Evolutionary conservation across 305 asterid genomes (phyloP).

Genomic region (Rubia occidens): DNA sequence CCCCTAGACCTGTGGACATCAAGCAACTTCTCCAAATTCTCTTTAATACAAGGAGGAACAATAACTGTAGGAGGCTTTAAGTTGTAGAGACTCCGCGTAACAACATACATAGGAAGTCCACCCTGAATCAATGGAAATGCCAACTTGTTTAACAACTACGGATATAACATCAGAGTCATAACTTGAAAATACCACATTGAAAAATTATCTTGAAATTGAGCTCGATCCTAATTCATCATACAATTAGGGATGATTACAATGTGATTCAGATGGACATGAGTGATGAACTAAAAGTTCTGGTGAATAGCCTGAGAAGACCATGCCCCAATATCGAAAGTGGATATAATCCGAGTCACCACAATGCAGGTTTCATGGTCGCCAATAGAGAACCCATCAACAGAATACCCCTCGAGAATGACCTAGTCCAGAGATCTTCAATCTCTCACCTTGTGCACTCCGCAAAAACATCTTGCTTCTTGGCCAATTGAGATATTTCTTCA

Average conservation of each 20-base stretch:
- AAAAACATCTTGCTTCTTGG: no score
- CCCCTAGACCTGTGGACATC: slow-evolving; percentile 72
- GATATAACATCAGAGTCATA: not conserved
- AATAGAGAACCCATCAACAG: slow-evolving; percentile 71
- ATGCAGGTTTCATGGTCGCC: slow-evolving; percentile 97
- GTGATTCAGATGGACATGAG: slow-evolving; percentile 98
- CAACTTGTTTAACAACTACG: not conserved
- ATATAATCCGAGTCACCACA: slow-evolving; percentile 75
- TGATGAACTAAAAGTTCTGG: slow-evolving; percentile 83
- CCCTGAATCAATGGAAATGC: slow-evolving; percentile 47
- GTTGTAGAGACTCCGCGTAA: slow-evolving; percentile 80
- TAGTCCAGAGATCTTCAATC: no score
- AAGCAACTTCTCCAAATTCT: slow-evolving; percentile 66
- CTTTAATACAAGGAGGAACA: slow-evolving; percentile 81
- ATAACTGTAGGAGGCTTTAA: slow-evolving; percentile 84
- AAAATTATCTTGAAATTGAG: not conserved
- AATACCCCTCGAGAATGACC: slow-evolving; percentile 42
- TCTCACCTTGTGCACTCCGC: no score
- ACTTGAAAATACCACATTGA: not conserved
- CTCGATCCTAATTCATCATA: not conserved
- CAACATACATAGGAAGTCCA: slow-evolving; percentile 95
- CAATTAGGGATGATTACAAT: slow-evolving; percentile 38
- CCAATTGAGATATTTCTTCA: no score
- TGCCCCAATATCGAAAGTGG: slow-evolving; percentile 90
- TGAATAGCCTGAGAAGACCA: slow-evolving; percentile 81